Conservation (phyloP, 2,329 filamentous ascomycete species). For the Penicillium sp. region DNA sequence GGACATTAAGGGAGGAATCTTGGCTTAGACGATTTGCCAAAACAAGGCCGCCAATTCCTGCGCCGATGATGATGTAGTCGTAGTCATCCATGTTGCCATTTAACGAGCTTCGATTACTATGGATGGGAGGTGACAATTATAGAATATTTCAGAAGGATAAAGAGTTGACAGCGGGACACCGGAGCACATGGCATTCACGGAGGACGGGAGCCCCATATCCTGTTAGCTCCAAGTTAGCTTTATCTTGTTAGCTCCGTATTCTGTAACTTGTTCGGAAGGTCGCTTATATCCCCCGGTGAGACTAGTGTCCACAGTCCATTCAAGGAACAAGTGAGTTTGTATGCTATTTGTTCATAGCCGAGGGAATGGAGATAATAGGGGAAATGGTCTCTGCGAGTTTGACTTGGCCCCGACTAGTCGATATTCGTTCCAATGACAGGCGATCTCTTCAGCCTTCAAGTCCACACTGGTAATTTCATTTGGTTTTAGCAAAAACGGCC, state of each 20-base stretch:
- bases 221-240: neutral
- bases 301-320: neutral
- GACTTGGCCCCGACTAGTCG: neutral
- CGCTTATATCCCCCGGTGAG: neutral
- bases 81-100: conserved; percentile 8
- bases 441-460: neutral
- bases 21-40: conserved; percentile 27
- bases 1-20: conserved; percentile 18
- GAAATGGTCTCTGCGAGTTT: neutral
- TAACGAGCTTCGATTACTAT: neutral
- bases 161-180: neutral
- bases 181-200: neutral
- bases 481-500: neutral
- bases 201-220: neutral
- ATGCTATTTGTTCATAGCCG: neutral
- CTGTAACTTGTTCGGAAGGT: neutral
- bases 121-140: neutral
- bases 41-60: conserved; percentile 26
- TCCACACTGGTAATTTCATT: neutral
- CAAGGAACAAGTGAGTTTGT: neutral
- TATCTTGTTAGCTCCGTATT: neutral
- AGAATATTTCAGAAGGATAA: neutral
- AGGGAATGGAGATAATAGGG: neutral
- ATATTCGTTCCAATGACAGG: conserved; percentile 1
- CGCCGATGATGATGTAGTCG: conserved; percentile 29